phyloP scores from a whole-genome alignment of 345 rosid species.

The Abelmoschus esculentus region DNA sequence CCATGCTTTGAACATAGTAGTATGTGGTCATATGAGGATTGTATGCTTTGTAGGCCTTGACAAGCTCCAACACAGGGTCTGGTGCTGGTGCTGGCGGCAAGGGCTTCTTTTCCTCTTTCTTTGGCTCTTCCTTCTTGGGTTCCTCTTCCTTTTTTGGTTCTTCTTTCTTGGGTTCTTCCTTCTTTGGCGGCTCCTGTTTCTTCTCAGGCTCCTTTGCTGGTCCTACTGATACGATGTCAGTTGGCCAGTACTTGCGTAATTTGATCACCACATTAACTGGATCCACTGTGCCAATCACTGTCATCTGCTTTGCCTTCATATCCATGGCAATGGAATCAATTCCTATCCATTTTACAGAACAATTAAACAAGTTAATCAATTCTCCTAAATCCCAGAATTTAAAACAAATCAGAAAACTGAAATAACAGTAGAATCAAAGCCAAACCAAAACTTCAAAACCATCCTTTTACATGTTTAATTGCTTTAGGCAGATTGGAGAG shows the following conservation, averaged over 20 bases:
- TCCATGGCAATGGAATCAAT: constrained; percentile 79
- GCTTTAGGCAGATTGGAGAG: too few species aligned
- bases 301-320: constrained; percentile 68
- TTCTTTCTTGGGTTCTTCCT: constrained; percentile 55
- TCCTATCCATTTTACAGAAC: constrained; percentile 27
- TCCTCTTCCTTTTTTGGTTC: constrained; percentile 47
- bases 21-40: constrained; percentile 67
- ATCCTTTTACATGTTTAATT: too few species aligned
- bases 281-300: constrained; percentile 73
- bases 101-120: constrained; percentile 34
- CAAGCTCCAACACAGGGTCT: constrained; percentile 63
- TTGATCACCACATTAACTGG: constrained; percentile 65
- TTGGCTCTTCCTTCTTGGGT: constrained; percentile 32
- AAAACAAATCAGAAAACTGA: neutral
- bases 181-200: constrained; percentile 52
- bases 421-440: too few species aligned
- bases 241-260: constrained; percentile 71
- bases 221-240: constrained; percentile 66
- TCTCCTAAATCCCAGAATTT: neutral
- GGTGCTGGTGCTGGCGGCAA: constrained; percentile 31
- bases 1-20: constrained; percentile 77
- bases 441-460: too few species aligned
- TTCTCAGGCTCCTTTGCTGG: constrained; percentile 84
- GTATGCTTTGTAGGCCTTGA: constrained; percentile 71
- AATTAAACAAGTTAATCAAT: neutral